Percentiles rank a stretch among this genome's conserved stretches.
Conservation (phyloP, 2,329 filamentous ascomycete species). For the Juglanconis juglandina region DNA sequence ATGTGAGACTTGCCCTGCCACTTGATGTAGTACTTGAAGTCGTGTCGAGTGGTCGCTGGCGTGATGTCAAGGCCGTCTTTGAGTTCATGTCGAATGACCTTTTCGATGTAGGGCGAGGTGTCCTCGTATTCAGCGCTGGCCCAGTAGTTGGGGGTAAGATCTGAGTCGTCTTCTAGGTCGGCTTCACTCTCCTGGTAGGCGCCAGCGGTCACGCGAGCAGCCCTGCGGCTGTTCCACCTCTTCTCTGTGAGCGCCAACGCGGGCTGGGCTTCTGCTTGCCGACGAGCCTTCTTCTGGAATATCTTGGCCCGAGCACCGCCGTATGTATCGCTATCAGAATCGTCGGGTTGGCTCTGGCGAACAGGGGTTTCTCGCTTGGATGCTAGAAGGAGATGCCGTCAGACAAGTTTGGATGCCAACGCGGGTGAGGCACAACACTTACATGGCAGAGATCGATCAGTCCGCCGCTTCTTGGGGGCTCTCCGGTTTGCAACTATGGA, state of each 20-base stretch:
- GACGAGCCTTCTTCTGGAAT: conserved; percentile 72
- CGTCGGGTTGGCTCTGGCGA: conserved; percentile 51
- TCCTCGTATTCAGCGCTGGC: conserved; percentile 66
- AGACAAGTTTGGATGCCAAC: background rate
- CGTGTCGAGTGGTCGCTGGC: conserved; percentile 59
- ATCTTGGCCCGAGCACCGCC: conserved; percentile 70
- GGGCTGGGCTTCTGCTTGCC: conserved; percentile 65
- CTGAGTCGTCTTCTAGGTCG: conserved; percentile 64
- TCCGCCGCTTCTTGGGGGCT: conserved; percentile 65
- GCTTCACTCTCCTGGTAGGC: conserved; percentile 65
- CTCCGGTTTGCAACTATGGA: conserved; percentile 55
- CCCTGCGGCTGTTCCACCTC: conserved; percentile 84
- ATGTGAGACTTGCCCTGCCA: conserved; percentile 96
- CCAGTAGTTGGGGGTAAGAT: conserved; percentile 69
- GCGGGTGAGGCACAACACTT: conserved; percentile 27
- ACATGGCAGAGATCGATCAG: conserved; percentile 63
- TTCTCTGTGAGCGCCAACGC: conserved; percentile 72
- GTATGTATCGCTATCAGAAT: conserved; percentile 73
- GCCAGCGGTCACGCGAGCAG: conserved; percentile 65
- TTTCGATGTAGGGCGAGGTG: conserved; percentile 80
- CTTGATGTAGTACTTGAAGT: conserved; percentile 92
- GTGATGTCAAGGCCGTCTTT: conserved; percentile 63
- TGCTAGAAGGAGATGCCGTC: conserved; percentile 35
- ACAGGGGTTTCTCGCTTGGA: conserved; percentile 59
- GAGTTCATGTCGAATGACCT: conserved; percentile 80